Conservation (phyloP, 1,284 basidiomycete genomes). For the Cutaneotrichosporon sp. region DNA sequence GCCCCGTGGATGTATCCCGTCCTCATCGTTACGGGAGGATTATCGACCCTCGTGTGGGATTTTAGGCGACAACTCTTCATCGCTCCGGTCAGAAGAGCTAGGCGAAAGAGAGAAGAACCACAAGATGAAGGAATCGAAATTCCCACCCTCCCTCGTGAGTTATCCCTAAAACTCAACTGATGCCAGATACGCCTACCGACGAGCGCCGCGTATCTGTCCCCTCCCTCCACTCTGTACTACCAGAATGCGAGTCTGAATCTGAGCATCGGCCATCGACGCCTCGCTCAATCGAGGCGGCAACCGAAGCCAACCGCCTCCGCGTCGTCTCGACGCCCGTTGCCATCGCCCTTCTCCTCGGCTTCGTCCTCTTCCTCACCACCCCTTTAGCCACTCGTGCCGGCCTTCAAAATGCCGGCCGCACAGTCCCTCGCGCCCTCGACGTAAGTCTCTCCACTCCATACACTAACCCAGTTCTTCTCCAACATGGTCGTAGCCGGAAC, state of each 20-base stretch:
- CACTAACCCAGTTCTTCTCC: conserved; percentile 48
- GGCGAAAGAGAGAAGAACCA: neutral
- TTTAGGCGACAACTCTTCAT: conserved; percentile 29
- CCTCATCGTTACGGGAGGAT: conserved; percentile 48
- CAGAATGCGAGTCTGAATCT: neutral
- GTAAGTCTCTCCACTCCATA: conserved; percentile 17
- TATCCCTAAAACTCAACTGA: neutral
- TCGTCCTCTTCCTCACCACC: conserved; percentile 46
- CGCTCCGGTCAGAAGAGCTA: neutral
- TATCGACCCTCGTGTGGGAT: conserved; percentile 46
- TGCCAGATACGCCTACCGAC: conserved; percentile 3
- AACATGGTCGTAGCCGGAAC: conserved; percentile 57
- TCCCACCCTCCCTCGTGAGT: neutral
- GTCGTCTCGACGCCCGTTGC: conserved; percentile 35
- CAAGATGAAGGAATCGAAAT: conserved; percentile 5
- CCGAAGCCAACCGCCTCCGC: neutral
- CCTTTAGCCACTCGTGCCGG: conserved; percentile 40
- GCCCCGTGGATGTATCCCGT: conserved; percentile 56
- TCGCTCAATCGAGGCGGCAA: neutral
- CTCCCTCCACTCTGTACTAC: neutral
- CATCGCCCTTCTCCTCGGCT: conserved; percentile 39
- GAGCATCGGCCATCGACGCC: neutral
- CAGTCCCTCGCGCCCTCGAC: conserved; percentile 41
- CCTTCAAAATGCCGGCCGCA: conserved; percentile 43
- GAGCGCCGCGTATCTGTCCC: neutral